Percentiles rank a stretch among this genome's conserved stretches.
These are phyloP conservation scores for barley (Hordeum vulgare) DNA, from an alignment of 176 grass and related monocot genomes.

Conservation along the genomic window MorexV3_pseudomolecules_assembly NC_058521.1:348226172-348226671, in stretches of 20 bases:
- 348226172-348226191: constrained; percentile 84
- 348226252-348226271: constrained; percentile 64
- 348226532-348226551: constrained; percentile 68
- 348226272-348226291: constrained; percentile 42
- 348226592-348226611: constrained; percentile 8
- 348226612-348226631: constrained; percentile 2
- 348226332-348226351: constrained; percentile 9
- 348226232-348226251: constrained; percentile 65
- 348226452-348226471: constrained; percentile 43
- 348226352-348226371: background rate
- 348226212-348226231: constrained; percentile 50
- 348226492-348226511: constrained; percentile 49
- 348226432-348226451: constrained; percentile 71
- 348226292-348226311: background rate
- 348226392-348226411: constrained; percentile 2
- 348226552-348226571: constrained; percentile 62
- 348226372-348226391: background rate
- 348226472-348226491: constrained; percentile 31
- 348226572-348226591: constrained; percentile 35
- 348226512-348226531: constrained; percentile 55
- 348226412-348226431: constrained; percentile 75
- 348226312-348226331: background rate
- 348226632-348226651: constrained; percentile 14
- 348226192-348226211: constrained; percentile 66
- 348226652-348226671: background rate